Conservation (phyloP, 257 asterid genomes). For the Solanum commersonii region DNA sequence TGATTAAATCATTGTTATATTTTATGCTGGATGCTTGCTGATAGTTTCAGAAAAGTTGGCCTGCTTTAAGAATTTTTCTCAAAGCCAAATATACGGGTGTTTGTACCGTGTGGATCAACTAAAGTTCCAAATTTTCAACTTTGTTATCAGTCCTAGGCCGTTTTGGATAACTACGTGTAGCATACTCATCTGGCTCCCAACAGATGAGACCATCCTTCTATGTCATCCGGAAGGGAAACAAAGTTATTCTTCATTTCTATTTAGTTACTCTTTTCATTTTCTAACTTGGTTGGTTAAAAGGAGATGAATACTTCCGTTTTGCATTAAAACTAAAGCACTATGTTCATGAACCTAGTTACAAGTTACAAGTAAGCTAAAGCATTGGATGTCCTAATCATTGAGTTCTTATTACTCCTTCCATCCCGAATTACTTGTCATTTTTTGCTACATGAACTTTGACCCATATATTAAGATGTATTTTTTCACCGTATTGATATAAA, state of each 20-base stretch:
- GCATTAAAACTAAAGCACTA: background rate
- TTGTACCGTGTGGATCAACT: background rate
- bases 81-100: background rate
- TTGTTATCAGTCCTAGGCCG: background rate
- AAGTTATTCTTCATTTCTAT: background rate
- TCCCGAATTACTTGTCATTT: background rate
- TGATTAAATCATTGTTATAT: background rate
- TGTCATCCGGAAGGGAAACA: background rate
- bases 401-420: background rate
- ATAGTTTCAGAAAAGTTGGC: background rate
- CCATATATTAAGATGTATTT: background rate
- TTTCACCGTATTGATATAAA: background rate
- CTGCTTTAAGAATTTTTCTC: background rate
- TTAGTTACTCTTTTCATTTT: background rate
- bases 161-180: background rate
- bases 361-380: background rate
- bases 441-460: background rate
- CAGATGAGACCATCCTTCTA: background rate
- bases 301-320: background rate
- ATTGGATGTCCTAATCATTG: background rate
- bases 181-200: background rate
- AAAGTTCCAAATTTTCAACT: background rate
- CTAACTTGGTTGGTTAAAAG: background rate
- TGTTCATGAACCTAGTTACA: background rate
- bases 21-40: background rate